Conservation (phyloP, 345 rosid species). For the Schrenkiella parvula region DNA sequence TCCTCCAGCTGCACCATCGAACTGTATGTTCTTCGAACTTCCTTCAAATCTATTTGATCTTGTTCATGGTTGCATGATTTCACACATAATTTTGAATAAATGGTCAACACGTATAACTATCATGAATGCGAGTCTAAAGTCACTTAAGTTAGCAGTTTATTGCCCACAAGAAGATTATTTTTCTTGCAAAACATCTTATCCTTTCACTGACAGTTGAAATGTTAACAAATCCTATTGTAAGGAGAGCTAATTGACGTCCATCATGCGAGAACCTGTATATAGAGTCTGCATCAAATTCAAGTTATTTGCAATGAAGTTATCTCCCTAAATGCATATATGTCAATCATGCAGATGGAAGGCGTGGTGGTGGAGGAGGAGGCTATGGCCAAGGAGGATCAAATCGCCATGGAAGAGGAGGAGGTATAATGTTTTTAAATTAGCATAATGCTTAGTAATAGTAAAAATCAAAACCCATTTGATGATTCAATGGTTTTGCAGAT, state of each 20-base stretch:
- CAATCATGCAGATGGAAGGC: conserved; percentile 67
- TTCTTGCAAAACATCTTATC: not conserved
- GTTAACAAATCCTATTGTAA: not conserved
- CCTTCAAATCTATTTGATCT: not conserved
- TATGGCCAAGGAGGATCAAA: conserved; percentile 67
- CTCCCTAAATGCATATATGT: conserved; percentile 2
- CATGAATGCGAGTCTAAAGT: not conserved
- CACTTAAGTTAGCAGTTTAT: not conserved
- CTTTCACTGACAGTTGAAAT: not conserved
- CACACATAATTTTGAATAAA: not conserved
- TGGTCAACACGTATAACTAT: not conserved
- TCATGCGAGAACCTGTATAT: not conserved
- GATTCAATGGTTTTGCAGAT: conserved; percentile 39
- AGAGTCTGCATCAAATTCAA: not conserved
- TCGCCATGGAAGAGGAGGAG: conserved; percentile 66
- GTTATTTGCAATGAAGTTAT: not conserved
- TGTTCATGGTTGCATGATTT: not conserved
- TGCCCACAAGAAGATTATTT: not conserved
- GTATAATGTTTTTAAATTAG: conserved; percentile 15
- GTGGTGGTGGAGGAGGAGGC: conserved; percentile 44
- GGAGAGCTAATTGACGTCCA: not conserved
- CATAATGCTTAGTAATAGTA: not conserved
- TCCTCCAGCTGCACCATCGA: conserved; percentile 57
- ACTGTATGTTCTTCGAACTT: conserved; percentile 51
- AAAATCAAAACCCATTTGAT: not conserved